These are phyloP conservation scores for Penicillium psychrofluorescens DNA, from an alignment of 495 filamentous ascomycete species.

Conservation along the genomic window DNA sequence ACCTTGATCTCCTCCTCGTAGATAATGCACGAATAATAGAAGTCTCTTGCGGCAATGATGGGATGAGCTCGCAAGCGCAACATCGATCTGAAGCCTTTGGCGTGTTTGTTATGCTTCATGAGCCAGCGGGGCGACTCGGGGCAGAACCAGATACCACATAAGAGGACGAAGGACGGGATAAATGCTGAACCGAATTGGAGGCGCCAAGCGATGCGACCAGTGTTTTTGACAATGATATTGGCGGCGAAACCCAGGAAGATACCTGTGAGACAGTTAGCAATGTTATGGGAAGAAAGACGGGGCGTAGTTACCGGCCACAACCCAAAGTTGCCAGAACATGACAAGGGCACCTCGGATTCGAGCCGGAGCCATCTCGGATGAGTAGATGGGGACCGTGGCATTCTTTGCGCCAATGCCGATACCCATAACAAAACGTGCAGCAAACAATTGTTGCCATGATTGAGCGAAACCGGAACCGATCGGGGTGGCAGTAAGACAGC, in stretches of 20 bases:
- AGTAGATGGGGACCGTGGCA: conserved; percentile 57
- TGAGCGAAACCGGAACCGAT: conserved; percentile 45
- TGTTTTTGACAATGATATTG: conserved; percentile 52
- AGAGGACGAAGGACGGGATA: conserved; percentile 56
- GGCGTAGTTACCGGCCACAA: conserved; percentile 12
- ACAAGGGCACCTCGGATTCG: conserved; percentile 56
- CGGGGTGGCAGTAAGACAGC: conserved; percentile 40
- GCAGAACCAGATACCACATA: conserved; percentile 55
- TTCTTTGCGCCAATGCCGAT: conserved; percentile 58
- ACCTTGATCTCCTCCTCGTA: conserved; percentile 43
- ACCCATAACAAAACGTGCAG: conserved; percentile 49
- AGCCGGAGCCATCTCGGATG: conserved; percentile 55
- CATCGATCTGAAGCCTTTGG: conserved; percentile 48
- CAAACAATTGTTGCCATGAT: conserved; percentile 49
- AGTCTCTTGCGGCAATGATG: conserved; percentile 27
- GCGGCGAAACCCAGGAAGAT: conserved; percentile 56
- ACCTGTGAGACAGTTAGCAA: conserved; percentile 36
- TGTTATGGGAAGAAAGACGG: not conserved
- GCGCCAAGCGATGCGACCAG: conserved; percentile 53
- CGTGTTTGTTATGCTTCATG: conserved; percentile 49
- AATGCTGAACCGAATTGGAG: conserved; percentile 61
- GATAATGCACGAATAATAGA: conserved; percentile 45
- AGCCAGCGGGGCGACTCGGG: conserved; percentile 63
- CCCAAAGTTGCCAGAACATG: conserved; percentile 58
- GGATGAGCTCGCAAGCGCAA: conserved; percentile 45